phyloP scores from a whole-genome alignment of 768 basidiomycete genomes.

The Pulveroboletus sp. region DNA sequence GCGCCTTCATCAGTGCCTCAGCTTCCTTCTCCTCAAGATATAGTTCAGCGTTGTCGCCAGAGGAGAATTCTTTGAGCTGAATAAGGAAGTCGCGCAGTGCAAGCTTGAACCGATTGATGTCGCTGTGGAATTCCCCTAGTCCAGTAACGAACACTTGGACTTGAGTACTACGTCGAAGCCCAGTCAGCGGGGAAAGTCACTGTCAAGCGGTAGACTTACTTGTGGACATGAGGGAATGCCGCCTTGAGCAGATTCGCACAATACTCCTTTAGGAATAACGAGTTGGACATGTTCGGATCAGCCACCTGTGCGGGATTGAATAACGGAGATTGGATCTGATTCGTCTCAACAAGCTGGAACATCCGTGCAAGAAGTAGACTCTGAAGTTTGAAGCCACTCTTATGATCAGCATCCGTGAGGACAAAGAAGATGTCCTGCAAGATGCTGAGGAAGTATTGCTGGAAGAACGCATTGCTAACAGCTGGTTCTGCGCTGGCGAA shows the following conservation, averaged over 20 bases:
- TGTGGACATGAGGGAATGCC: slow-evolving; percentile 91
- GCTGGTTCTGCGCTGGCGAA: slow-evolving; percentile 76
- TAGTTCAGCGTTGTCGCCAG: slow-evolving; percentile 84
- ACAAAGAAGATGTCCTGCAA: slow-evolving; percentile 97
- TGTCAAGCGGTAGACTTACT: slow-evolving; percentile 44
- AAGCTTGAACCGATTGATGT: slow-evolving; percentile 89
- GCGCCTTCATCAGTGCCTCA: slow-evolving; percentile 70
- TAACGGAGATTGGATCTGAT: slow-evolving; percentile 75
- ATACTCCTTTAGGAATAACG: slow-evolving; percentile 78
- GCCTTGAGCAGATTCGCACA: slow-evolving; percentile 79
- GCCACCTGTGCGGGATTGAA: slow-evolving; percentile 73
- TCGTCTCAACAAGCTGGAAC: slow-evolving; percentile 87
- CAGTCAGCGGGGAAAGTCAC: slow-evolving; percentile 7
- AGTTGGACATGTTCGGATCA: slow-evolving; percentile 71
- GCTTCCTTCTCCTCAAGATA: slow-evolving; percentile 93
- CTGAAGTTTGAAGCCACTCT: slow-evolving; percentile 97
- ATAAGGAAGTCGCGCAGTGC: slow-evolving; percentile 96
- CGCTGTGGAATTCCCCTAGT: slow-evolving; percentile 68
- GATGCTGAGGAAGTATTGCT: slow-evolving; percentile 90
- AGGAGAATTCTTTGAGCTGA: slow-evolving; percentile 95
- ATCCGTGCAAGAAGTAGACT: slow-evolving; percentile 87
- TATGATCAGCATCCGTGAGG: slow-evolving; percentile 96
- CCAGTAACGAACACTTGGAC: slow-evolving; percentile 65
- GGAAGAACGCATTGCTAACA: slow-evolving; percentile 91
- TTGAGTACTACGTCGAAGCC: slow-evolving; percentile 49